These are phyloP conservation scores for Alternaria sp. DNA, from an alignment of 2,329 filamentous ascomycete species.

Conservation along the genomic window DNA sequence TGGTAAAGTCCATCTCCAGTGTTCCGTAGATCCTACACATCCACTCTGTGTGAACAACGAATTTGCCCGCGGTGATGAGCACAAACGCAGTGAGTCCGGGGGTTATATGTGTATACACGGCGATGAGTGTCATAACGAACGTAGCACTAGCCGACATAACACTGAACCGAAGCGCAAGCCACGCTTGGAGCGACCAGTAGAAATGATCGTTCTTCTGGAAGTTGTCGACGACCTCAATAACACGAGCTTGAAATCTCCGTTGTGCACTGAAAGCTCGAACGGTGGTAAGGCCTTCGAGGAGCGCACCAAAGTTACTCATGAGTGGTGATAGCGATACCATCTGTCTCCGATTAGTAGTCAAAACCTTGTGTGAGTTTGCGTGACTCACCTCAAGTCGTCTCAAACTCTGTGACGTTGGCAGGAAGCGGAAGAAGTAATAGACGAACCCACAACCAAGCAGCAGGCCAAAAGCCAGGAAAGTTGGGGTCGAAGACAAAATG, in stretches of 20 bases:
- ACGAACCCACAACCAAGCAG: conserved; percentile 74
- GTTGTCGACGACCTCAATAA: conserved; percentile 82
- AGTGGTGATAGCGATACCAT: conserved; percentile 90
- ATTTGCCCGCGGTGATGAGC: conserved; percentile 74
- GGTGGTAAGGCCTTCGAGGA: conserved; percentile 85
- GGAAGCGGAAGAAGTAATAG: conserved; percentile 76
- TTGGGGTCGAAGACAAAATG: conserved; percentile 80
- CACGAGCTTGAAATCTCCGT: conserved; percentile 78
- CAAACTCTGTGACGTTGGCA: conserved; percentile 84
- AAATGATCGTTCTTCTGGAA: conserved; percentile 98
- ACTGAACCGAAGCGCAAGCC: conserved; percentile 84
- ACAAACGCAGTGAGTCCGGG: conserved; percentile 86
- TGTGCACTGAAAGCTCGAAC: conserved; percentile 86
- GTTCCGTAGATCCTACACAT: conserved; percentile 84
- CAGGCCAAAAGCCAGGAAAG: conserved; percentile 77
- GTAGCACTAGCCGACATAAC: conserved; percentile 76
- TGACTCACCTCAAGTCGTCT: conserved; percentile 72
- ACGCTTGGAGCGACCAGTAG: conserved; percentile 86
- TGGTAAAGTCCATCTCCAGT: conserved; percentile 91
- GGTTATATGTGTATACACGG: conserved; percentile 76
- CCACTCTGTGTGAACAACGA: conserved; percentile 72
- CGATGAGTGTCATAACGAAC: conserved; percentile 76
- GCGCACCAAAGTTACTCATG: conserved; percentile 90
- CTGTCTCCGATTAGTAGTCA: conserved; percentile 26
- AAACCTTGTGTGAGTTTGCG: neutral